Evolutionary conservation across 2,329 filamentous ascomycete species (phyloP).

Genomic region (Arthroderma sp.): DNA sequence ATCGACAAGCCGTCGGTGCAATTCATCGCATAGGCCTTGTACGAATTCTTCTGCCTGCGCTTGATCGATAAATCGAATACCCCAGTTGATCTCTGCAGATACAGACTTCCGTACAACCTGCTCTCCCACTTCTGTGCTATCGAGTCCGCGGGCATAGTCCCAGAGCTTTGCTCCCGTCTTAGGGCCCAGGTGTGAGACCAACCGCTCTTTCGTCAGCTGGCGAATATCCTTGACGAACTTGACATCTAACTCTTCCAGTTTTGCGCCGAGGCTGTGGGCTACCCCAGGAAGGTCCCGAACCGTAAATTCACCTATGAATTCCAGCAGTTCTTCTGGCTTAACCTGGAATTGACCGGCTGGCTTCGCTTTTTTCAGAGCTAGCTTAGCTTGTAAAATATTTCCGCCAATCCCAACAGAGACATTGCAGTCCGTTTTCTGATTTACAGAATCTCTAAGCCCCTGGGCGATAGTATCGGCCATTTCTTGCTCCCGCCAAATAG

Average conservation of each 20-base stretch:
- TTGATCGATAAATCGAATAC: constrained; percentile 84
- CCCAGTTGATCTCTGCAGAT: constrained; percentile 96
- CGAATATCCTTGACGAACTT: constrained; percentile 73
- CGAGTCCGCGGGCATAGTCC: constrained; percentile 82
- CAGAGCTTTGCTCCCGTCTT: constrained; percentile 87
- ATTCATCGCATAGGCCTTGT: constrained; percentile 66
- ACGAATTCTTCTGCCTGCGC: constrained; percentile 91
- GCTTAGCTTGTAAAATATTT: constrained; percentile 82
- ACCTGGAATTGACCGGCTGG: constrained; percentile 87
- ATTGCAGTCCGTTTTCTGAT: constrained; percentile 62
- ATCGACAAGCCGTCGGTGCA: constrained; percentile 66
- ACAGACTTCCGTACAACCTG: constrained; percentile 82
- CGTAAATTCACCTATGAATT: constrained; percentile 61
- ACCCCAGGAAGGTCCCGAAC: constrained; percentile 81
- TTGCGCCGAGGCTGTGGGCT: constrained; percentile 76
- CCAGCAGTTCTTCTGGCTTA: constrained; percentile 63
- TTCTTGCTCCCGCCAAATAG: constrained; percentile 63
- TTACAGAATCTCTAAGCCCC: constrained; percentile 54
- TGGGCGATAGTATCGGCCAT: constrained; percentile 60
- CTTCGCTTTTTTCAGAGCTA: constrained; percentile 82
- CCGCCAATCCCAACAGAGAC: constrained; percentile 87
- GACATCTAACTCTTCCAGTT: constrained; percentile 75
- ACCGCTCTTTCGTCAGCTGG: constrained; percentile 58
- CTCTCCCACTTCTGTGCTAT: constrained; percentile 71
- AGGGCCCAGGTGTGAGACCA: constrained; percentile 63